A percentile compares a stretch with the other conserved stretches of the same genome.
Evolutionary conservation across 75 land plant species (phyloP).

Genomic region (Pseudotsuga menziesii): DNA sequence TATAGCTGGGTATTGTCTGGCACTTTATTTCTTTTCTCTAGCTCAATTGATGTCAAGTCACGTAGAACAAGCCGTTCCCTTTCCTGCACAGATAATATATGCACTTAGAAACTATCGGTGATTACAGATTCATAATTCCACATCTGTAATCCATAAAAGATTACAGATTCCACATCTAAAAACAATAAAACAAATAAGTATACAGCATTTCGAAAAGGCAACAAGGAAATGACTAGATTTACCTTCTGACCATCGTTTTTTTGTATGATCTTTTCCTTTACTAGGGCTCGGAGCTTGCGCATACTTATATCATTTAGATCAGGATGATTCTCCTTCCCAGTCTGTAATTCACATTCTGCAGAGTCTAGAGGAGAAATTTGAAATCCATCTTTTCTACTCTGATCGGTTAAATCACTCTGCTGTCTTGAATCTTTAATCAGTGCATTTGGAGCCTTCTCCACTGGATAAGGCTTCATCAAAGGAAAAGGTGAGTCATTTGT

Average conservation of each 20-base stretch:
- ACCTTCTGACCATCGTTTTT: background rate
- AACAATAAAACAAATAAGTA: no score
- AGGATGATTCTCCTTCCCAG: background rate
- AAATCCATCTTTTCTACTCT: no score
- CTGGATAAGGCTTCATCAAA: no score
- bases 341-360: no score
- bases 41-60: background rate
- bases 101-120: background rate
- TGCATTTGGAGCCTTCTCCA: no score
- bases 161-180: no score
- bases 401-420: no score
- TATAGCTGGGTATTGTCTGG: background rate
- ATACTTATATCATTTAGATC: background rate
- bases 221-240: background rate
- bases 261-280: background rate
- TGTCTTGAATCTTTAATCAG: no score
- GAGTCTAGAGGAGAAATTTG: no score
- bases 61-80: background rate
- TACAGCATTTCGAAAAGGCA: background rate
- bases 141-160: no score
- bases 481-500: no score
- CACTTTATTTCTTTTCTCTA: background rate
- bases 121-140: no score
- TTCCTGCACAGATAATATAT: background rate
- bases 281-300: background rate